Percentiles rank a stretch among this genome's conserved stretches.
Evolutionary conservation across 768 basidiomycete species (phyloP).

Genomic region (Serendipita sp.): DNA sequence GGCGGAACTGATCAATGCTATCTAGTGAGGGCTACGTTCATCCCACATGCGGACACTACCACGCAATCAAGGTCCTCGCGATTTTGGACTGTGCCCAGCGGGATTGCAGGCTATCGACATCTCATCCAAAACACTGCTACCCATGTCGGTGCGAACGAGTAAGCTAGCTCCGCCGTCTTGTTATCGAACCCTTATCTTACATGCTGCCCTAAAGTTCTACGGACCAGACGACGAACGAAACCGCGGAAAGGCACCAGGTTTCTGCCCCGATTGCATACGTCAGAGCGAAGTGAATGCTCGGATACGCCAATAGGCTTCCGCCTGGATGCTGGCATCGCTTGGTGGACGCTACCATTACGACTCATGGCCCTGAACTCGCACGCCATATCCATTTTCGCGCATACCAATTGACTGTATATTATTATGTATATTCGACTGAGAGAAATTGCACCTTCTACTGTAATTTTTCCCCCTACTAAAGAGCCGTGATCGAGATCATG

Average conservation of each 20-base stretch:
- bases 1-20: not conserved
- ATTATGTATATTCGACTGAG: not conserved
- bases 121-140: conserved; percentile 1
- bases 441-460: not conserved
- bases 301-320: not conserved
- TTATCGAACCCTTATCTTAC: not conserved
- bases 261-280: conserved; percentile 1
- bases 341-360: not conserved
- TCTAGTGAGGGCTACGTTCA: not conserved
- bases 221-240: conserved; percentile 1
- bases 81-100: not conserved
- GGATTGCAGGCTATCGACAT: not conserved
- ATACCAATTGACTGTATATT: not conserved
- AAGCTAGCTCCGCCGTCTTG: not conserved
- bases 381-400: not conserved
- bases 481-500: too few relatives aligned
- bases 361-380: not conserved
- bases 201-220: not conserved
- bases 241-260: not conserved
- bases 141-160: conserved; percentile 4
- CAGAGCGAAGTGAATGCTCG: conserved; percentile 4
- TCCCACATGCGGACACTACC: conserved; percentile 1
- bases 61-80: not conserved
- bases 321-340: not conserved
- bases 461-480: not conserved